These are phyloP conservation scores for Blumeria hordei DNA, from an alignment of 2,329 filamentous ascomycete genomes.

Conservation along the genomic window DNA sequence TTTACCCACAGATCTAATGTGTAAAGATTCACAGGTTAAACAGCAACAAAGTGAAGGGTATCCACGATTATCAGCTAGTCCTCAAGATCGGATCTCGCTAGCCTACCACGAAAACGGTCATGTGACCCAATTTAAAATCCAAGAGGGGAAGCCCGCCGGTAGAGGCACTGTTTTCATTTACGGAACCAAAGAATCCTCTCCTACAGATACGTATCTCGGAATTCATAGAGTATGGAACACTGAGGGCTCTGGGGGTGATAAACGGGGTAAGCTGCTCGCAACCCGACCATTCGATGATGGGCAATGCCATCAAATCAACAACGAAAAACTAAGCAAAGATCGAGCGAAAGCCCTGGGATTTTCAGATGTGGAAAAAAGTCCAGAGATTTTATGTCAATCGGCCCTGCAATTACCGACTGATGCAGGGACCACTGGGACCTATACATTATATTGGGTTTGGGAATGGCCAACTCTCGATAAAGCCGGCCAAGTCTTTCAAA, in stretches of 20 bases:
- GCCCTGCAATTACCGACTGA: constrained; percentile 52
- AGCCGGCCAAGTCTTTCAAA: constrained; percentile 21
- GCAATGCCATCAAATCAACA: constrained; percentile 63
- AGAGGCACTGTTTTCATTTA: constrained; percentile 55
- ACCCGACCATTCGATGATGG: constrained; percentile 73
- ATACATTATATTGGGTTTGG: constrained; percentile 93
- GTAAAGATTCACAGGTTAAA: constrained; percentile 36
- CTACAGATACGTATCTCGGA: constrained; percentile 26
- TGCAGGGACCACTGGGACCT: constrained; percentile 33
- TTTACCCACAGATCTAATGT: constrained; percentile 29
- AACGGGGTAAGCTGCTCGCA: constrained; percentile 49
- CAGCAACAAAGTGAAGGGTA: constrained; percentile 12
- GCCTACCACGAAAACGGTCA: constrained; percentile 56
- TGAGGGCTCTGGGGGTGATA: constrained; percentile 60
- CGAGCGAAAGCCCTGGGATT: constrained; percentile 28
- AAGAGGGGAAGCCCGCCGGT: constrained; percentile 36
- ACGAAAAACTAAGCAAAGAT: constrained; percentile 20
- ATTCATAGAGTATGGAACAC: constrained; percentile 59
- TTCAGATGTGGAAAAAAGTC: constrained; percentile 23
- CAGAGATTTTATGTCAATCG: constrained; percentile 55
- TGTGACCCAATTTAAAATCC: constrained; percentile 33
- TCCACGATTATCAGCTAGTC: constrained; percentile 18
- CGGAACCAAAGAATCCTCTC: constrained; percentile 35
- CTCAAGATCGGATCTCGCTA: constrained; percentile 41
- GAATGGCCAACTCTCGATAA: constrained; percentile 49